These are phyloP conservation scores for Heracleum sosnowskyi DNA, from an alignment of 129 eudicot species.

Conservation along the genomic window DNA sequence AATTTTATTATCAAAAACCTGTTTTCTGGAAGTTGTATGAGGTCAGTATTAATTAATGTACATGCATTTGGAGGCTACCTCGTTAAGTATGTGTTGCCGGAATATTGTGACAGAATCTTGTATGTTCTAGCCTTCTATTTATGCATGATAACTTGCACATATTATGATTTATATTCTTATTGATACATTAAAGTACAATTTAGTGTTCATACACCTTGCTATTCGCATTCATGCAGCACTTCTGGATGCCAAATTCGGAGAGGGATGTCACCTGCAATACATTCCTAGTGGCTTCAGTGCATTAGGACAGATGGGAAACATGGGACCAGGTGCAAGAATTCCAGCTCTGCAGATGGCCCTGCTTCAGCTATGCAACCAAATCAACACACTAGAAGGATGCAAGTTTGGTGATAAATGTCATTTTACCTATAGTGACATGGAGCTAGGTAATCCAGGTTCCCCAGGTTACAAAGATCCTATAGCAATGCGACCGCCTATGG, in stretches of 20 bases:
- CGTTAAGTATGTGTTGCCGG: too few species aligned
- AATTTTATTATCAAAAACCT: too few species aligned
- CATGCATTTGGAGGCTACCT: too few species aligned
- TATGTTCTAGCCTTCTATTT: too few species aligned
- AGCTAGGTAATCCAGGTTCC: slow-evolving; percentile 28
- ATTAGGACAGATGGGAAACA: slow-evolving; percentile 31
- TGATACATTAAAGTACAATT: neutral
- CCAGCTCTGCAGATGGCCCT: slow-evolving; percentile 35
- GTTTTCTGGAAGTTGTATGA: too few species aligned
- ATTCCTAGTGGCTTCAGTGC: slow-evolving; percentile 64
- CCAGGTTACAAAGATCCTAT: slow-evolving; percentile 40
- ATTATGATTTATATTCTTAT: neutral
- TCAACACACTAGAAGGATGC: too few species aligned
- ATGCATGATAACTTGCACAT: neutral
- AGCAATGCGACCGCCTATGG: too few species aligned
- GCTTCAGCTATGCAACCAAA: slow-evolving; percentile 38
- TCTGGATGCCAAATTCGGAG: slow-evolving; percentile 73
- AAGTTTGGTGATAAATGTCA: slow-evolving; percentile 71
- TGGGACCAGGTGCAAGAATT: slow-evolving; percentile 40
- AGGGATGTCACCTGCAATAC: slow-evolving; percentile 60
- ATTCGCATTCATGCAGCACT: slow-evolving; percentile 33
- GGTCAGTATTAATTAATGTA: too few species aligned
- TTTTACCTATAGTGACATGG: slow-evolving; percentile 56
- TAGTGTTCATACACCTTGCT: neutral
- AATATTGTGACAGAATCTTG: too few species aligned